Evolutionary conservation across 2,329 filamentous ascomycete genomes (phyloP).

Genomic region (Phoma sp.): DNA sequence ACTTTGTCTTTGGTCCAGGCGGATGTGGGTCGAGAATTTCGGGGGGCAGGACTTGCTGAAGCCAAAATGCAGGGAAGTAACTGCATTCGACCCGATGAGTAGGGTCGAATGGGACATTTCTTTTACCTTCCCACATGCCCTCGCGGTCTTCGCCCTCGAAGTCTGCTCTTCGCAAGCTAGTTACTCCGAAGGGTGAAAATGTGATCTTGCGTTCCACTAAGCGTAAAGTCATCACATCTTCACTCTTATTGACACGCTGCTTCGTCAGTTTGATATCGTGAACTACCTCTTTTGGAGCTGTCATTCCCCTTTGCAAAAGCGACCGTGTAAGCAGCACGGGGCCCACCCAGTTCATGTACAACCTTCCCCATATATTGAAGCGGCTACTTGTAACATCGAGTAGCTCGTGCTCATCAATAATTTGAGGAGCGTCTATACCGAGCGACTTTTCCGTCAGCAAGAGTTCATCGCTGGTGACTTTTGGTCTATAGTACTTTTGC

Average conservation of each 20-base stretch:
- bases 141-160: slow-evolving; percentile 38
- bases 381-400: slow-evolving; percentile 41
- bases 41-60: slow-evolving; percentile 39
- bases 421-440: slow-evolving; percentile 35
- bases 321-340: slow-evolving; percentile 47
- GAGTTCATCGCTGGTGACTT: slow-evolving; percentile 41
- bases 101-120: slow-evolving; percentile 40
- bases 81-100: slow-evolving; percentile 45
- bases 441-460: slow-evolving; percentile 39
- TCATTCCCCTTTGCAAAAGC: slow-evolving; percentile 21
- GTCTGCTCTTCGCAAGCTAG: slow-evolving; percentile 35
- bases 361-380: slow-evolving; percentile 50
- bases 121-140: slow-evolving; percentile 29
- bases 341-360: slow-evolving; percentile 50
- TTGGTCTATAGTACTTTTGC: slow-evolving; percentile 49
- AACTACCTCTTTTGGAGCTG: slow-evolving; percentile 18
- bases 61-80: slow-evolving; percentile 41
- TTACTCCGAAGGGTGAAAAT: slow-evolving; percentile 46
- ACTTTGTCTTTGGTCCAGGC: slow-evolving; percentile 14
- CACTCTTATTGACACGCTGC: slow-evolving; percentile 29
- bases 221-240: slow-evolving; percentile 15
- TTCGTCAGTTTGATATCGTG: slow-evolving; percentile 44
- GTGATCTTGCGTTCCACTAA: slow-evolving; percentile 43
- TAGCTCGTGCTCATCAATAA: slow-evolving; percentile 46
- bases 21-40: slow-evolving; percentile 29